Evolutionary conservation across 306 rosid species (phyloP).

Genomic region (Senna siamea): DNA sequence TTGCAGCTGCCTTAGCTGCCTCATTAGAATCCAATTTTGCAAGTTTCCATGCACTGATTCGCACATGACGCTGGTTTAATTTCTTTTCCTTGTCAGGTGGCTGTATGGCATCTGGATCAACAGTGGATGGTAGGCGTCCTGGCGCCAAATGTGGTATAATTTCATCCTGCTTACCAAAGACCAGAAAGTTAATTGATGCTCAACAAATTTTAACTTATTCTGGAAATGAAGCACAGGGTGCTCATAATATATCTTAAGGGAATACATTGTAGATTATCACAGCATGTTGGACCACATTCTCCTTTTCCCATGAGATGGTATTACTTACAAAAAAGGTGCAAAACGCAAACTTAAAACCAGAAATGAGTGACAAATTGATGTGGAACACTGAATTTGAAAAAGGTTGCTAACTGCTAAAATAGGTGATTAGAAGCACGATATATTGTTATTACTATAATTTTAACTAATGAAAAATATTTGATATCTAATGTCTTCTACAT

Average conservation of each 20-base stretch:
- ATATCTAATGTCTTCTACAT: background rate
- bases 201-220: slow-evolving; percentile 22
- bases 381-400: background rate
- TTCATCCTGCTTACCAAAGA: slow-evolving; percentile 66
- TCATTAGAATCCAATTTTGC: slow-evolving; percentile 80
- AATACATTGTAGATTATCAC: background rate
- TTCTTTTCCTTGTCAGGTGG: slow-evolving; percentile 62
- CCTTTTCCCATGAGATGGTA: background rate
- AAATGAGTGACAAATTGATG: background rate
- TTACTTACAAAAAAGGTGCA: background rate
- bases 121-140: slow-evolving; percentile 79
- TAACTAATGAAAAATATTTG: background rate
- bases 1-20: slow-evolving; percentile 74
- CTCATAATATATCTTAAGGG: background rate
- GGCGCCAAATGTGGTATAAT: slow-evolving; percentile 87
- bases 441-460: too few species aligned
- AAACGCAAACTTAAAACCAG: background rate
- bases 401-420: background rate
- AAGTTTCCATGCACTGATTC: slow-evolving; percentile 88
- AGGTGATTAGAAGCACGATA: background rate
- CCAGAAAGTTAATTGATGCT: slow-evolving; percentile 34
- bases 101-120: slow-evolving; percentile 79
- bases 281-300: background rate
- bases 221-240: slow-evolving; percentile 12
- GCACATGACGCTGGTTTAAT: slow-evolving; percentile 59